These are phyloP conservation scores for Xylariaceae sp. DNA, from an alignment of 2,329 filamentous ascomycete genomes.

Conservation along the genomic window DNA sequence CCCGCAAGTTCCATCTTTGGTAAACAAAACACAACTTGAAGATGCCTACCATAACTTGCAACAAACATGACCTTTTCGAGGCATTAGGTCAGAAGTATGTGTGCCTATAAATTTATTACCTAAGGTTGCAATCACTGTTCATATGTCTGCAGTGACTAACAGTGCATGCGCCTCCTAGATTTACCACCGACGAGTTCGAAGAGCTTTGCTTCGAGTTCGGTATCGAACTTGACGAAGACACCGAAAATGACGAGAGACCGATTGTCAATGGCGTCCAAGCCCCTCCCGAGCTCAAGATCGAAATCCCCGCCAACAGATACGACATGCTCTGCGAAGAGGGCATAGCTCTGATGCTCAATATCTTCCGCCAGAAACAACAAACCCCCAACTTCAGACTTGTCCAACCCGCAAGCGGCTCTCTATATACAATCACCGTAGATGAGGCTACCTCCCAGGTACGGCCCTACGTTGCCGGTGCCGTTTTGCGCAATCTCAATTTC, in stretches of 20 bases:
- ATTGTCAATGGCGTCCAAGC: constrained; percentile 37
- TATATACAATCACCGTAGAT: constrained; percentile 77
- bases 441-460: constrained; percentile 73
- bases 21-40: too few relatives aligned
- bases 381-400: constrained; percentile 78
- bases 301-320: constrained; percentile 18
- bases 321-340: constrained; percentile 21
- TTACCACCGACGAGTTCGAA: constrained; percentile 89
- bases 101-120: constrained; percentile 8
- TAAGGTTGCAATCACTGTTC: constrained; percentile 15
- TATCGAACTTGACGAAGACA: constrained; percentile 97
- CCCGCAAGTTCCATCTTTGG: too few relatives aligned
- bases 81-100: constrained; percentile 79
- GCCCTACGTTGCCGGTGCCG: constrained; percentile 83
- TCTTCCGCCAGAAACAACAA: constrained; percentile 66
- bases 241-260: constrained; percentile 61
- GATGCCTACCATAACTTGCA: constrained; percentile 95
- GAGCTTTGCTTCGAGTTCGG: constrained; percentile 98
- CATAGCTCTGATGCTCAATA: constrained; percentile 20
- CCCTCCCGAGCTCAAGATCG: constrained; percentile 17
- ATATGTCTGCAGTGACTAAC: constrained; percentile 19
- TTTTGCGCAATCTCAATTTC: constrained; percentile 88
- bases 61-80: constrained; percentile 94
- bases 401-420: constrained; percentile 65
- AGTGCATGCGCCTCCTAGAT: constrained; percentile 37